Evolutionary conservation across 2,329 filamentous ascomycete species (phyloP).

Genomic region (Didymella pomorum): DNA sequence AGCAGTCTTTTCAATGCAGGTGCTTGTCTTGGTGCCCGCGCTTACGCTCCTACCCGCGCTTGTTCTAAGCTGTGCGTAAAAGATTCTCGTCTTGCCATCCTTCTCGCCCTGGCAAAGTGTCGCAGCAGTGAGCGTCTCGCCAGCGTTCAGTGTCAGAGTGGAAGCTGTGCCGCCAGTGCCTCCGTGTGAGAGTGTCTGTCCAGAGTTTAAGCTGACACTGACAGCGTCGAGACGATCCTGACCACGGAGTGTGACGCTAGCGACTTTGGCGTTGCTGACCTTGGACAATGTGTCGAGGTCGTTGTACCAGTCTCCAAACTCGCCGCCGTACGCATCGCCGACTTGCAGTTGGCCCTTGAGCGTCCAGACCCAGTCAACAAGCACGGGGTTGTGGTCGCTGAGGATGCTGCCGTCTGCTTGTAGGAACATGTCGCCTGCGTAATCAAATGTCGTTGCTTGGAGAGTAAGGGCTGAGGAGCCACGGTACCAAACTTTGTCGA

Average conservation of each 20-base stretch:
- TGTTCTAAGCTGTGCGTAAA: conserved; percentile 63
- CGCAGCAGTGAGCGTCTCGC: conserved; percentile 61
- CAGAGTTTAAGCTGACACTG: conserved; percentile 58
- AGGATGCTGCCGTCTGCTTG: conserved; percentile 65
- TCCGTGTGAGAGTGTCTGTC: conserved; percentile 61
- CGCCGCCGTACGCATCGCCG: conserved; percentile 58
- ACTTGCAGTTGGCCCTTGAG: conserved; percentile 19
- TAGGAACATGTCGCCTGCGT: conserved; percentile 65
- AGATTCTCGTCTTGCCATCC: conserved; percentile 58
- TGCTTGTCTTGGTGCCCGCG: conserved; percentile 56
- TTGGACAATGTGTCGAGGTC: conserved; percentile 57
- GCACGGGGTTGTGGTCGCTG: conserved; percentile 71
- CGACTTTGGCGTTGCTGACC: conserved; percentile 45
- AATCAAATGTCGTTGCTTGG: conserved; percentile 61
- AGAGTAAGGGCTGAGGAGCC: conserved; percentile 58
- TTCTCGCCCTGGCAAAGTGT: conserved; percentile 61
- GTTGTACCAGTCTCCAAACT: conserved; percentile 64
- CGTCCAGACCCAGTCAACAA: conserved; percentile 59
- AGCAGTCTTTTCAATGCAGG: conserved; percentile 58
- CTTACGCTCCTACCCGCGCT: conserved; percentile 57
- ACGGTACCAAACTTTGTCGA: conserved; percentile 73
- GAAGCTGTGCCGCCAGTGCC: conserved; percentile 59
- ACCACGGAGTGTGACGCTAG: conserved; percentile 58
- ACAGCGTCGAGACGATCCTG: conserved; percentile 61
- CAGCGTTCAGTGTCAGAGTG: conserved; percentile 55